A percentile compares a stretch with the other conserved stretches of the same genome.
phyloP scores from a whole-genome alignment of 2,329 filamentous ascomycete genomes.

The Hypocreales sp. region DNA sequence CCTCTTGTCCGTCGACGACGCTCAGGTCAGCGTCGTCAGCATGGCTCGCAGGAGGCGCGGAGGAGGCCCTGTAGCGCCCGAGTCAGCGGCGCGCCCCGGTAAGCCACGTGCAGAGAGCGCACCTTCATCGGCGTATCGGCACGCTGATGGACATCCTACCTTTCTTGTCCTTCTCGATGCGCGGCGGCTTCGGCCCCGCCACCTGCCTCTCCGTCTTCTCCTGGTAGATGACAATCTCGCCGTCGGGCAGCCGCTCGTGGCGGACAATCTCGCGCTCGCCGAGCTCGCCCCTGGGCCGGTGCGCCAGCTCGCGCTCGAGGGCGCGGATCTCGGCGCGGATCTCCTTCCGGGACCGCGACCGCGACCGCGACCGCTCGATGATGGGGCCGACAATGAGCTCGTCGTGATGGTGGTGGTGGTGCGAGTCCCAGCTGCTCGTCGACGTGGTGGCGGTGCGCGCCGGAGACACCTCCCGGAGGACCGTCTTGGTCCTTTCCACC shows the following conservation, averaged over 20 bases:
- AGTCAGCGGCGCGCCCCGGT: too few species aligned
- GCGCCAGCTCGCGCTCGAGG: conserved; percentile 39
- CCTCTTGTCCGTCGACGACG: too few species aligned
- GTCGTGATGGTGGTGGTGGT: conserved; percentile 13
- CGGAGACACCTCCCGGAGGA: conserved; percentile 35
- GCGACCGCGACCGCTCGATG: conserved; percentile 25
- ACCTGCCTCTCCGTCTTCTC: conserved; percentile 40
- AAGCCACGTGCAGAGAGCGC: conserved; percentile 17
- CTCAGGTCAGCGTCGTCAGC: conserved; percentile 53
- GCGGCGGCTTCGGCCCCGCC: conserved; percentile 39
- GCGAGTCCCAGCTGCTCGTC: conserved; percentile 14
- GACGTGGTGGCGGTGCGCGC: conserved; percentile 21
- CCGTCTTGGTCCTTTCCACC: conserved; percentile 28
- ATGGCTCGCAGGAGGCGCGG: conserved; percentile 51
- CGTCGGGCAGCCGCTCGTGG: conserved; percentile 41
- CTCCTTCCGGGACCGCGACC: conserved; percentile 38
- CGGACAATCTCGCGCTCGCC: conserved; percentile 37
- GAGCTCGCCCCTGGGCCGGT: conserved; percentile 18
- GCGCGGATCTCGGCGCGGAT: conserved; percentile 58
- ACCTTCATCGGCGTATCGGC: conserved; percentile 51
- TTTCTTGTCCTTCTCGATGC: conserved; percentile 82
- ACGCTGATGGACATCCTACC: conserved; percentile 86
- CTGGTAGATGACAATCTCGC: conserved; percentile 48
- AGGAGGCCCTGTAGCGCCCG: conserved; percentile 37
- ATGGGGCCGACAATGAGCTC: conserved; percentile 12